Percentiles rank a stretch among this genome's conserved stretches.
These are phyloP conservation scores for Agrocybe praecox DNA, from an alignment of 768 basidiomycete species.

Conservation along the genomic window DNA sequence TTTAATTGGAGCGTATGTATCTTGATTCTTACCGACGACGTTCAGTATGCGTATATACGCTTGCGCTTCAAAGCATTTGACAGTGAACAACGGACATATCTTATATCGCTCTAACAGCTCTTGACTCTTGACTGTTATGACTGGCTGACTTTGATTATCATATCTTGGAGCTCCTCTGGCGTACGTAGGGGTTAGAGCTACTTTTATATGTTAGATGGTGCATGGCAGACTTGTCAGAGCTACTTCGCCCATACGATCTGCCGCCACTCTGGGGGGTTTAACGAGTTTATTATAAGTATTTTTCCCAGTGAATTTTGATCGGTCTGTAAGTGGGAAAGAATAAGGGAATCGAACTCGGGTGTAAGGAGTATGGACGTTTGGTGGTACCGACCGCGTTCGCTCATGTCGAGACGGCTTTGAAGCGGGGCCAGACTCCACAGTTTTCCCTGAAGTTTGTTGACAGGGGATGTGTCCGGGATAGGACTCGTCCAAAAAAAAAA, in stretches of 20 bases:
- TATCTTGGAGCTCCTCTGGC: not conserved
- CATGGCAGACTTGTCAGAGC: no score
- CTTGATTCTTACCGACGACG: not conserved
- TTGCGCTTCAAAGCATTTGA: not conserved
- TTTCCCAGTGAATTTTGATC: not conserved
- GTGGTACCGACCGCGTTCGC: not conserved
- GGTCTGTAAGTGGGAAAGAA: not conserved
- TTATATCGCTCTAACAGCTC: not conserved
- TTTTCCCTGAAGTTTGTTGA: no score
- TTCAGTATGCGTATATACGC: not conserved
- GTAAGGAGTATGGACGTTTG: not conserved
- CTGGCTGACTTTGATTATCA: not conserved
- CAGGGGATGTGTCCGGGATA: no score
- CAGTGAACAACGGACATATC: not conserved
- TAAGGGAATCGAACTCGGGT: not conserved
- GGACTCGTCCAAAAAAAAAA: no score
- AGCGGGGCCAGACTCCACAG: no score
- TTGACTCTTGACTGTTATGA: not conserved
- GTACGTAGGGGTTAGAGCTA: no score
- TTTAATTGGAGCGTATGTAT: no score
- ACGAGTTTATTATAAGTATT: not conserved
- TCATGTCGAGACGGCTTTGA: no score
- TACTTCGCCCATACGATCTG: no score
- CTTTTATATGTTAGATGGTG: no score
- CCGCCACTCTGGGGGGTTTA: no score